phyloP scores from a whole-genome alignment of 176 grass and related monocot genomes.

The Oryza glaberrima region DNA sequence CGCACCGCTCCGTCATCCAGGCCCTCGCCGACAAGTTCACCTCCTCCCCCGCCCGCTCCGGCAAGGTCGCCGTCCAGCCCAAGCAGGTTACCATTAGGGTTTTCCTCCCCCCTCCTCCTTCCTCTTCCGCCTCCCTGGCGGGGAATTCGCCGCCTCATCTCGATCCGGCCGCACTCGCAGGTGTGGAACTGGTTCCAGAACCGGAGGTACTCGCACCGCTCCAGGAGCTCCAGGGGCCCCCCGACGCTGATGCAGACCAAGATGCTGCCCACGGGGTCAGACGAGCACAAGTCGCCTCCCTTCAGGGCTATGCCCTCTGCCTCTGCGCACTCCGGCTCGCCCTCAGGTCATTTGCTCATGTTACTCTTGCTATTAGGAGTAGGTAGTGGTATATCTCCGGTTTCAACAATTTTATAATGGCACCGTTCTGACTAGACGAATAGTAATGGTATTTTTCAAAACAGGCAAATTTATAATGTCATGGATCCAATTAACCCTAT shows the following conservation, averaged over 20 bases:
- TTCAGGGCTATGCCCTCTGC: slow-evolving; percentile 47
- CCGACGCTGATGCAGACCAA: slow-evolving; percentile 35
- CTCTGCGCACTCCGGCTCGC: slow-evolving; percentile 34
- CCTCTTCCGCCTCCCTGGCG: no score
- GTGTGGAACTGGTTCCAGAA: slow-evolving; percentile 99
- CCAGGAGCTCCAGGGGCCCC: slow-evolving; percentile 53
- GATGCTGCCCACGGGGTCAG: slow-evolving; percentile 44
- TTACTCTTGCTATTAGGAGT: neutral
- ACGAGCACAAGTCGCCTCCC: slow-evolving; percentile 48
- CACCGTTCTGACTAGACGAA: no score
- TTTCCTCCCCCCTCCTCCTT: neutral
- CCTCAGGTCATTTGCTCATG: slow-evolving; percentile 53
- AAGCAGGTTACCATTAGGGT: slow-evolving; percentile 62
- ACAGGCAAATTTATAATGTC: no score
- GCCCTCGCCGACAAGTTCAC: slow-evolving; percentile 87
- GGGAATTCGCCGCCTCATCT: neutral
- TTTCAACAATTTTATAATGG: no score
- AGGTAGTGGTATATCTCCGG: no score
- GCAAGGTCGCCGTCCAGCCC: slow-evolving; percentile 77
- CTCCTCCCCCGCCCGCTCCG: slow-evolving; percentile 63
- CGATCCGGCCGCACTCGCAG: slow-evolving; percentile 41
- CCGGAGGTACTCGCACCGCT: slow-evolving; percentile 88
- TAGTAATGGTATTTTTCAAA: no score
- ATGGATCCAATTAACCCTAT: no score
- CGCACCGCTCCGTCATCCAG: slow-evolving; percentile 59